Percentiles rank a stretch among this genome's conserved stretches.
phyloP scores from a whole-genome alignment of 179 eudicot species.

The Spergularia azorica region DNA sequence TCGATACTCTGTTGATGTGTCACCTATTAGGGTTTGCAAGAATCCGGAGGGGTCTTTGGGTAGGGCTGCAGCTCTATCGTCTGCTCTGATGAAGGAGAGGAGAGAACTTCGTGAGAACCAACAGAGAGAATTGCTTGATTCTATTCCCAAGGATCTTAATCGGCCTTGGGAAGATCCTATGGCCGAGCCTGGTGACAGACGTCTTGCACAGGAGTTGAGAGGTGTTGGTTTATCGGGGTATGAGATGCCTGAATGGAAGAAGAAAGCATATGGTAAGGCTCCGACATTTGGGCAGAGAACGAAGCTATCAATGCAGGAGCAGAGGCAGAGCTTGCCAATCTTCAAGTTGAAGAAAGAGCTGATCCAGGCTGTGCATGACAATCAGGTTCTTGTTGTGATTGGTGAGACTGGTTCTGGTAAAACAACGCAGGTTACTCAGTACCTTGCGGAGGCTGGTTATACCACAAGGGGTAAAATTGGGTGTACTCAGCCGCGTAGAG shows the following conservation, averaged over 20 bases:
- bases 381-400: conserved; percentile 31
- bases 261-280: conserved; percentile 71
- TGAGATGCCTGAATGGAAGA: conserved; percentile 97
- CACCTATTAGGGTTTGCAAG: conserved; percentile 87
- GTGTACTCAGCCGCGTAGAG: conserved; percentile 36
- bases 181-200: conserved; percentile 96
- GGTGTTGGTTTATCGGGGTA: conserved; percentile 90
- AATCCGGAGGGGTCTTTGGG: conserved; percentile 97
- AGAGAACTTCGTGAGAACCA: conserved; percentile 87
- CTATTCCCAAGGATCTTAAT: conserved; percentile 93
- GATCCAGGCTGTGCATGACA: conserved; percentile 57
- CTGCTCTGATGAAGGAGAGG: conserved; percentile 83
- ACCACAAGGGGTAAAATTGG: conserved; percentile 25
- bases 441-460: conserved; percentile 28
- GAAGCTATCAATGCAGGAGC: conserved; percentile 61
- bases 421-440: conserved; percentile 23
- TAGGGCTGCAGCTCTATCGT: conserved; percentile 86
- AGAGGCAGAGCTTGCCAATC: conserved; percentile 66
- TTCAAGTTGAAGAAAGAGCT: conserved; percentile 60
- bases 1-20: conserved; percentile 74
- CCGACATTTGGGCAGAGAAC: conserved; percentile 63
- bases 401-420: conserved; percentile 33
- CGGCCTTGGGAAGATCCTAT: conserved; percentile 99
- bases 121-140: conserved; percentile 83
- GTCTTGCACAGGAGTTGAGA: conserved; percentile 90